These are phyloP conservation scores for Agrocybe praecox DNA, from an alignment of 768 basidiomycete genomes.

Conservation along the genomic window DNA sequence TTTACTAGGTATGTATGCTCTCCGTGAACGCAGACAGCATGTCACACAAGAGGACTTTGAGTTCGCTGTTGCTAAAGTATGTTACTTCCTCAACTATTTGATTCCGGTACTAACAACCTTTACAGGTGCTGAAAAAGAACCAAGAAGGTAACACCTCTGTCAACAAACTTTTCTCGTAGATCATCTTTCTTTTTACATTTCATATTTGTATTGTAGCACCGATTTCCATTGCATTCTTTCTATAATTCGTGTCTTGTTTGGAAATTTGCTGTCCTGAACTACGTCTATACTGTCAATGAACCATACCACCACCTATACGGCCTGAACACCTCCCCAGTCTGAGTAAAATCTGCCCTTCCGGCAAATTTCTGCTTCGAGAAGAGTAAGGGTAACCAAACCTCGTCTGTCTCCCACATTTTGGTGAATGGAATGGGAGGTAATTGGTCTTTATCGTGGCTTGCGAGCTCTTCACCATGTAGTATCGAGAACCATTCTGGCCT, in stretches of 20 bases:
- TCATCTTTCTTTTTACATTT: constrained; percentile 4
- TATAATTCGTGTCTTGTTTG: background rate
- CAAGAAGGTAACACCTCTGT: constrained; percentile 93
- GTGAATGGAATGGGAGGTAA: constrained; percentile 58
- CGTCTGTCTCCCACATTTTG: constrained; percentile 63
- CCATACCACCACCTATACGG: constrained; percentile 50
- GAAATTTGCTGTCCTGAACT: background rate
- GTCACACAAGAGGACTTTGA: constrained; percentile 99
- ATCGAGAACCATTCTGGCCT: constrained; percentile 74
- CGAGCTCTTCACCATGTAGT: background rate
- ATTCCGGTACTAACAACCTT: background rate
- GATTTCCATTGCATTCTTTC: background rate
- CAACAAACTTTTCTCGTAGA: constrained; percentile 90
- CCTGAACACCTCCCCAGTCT: constrained; percentile 29
- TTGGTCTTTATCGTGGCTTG: background rate
- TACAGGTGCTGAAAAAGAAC: constrained; percentile 90
- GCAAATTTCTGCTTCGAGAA: constrained; percentile 39
- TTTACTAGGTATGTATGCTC: constrained; percentile 84
- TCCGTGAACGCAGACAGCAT: constrained; percentile 93
- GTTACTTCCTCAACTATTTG: background rate
- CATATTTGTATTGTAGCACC: background rate
- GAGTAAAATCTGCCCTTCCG: constrained; percentile 47
- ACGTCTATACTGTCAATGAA: background rate
- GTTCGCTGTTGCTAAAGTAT: constrained; percentile 94
- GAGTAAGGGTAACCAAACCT: constrained; percentile 70